Conservation (phyloP, 2,329 filamentous ascomycete genomes). For the Talaromyces rugulosus region DNA sequence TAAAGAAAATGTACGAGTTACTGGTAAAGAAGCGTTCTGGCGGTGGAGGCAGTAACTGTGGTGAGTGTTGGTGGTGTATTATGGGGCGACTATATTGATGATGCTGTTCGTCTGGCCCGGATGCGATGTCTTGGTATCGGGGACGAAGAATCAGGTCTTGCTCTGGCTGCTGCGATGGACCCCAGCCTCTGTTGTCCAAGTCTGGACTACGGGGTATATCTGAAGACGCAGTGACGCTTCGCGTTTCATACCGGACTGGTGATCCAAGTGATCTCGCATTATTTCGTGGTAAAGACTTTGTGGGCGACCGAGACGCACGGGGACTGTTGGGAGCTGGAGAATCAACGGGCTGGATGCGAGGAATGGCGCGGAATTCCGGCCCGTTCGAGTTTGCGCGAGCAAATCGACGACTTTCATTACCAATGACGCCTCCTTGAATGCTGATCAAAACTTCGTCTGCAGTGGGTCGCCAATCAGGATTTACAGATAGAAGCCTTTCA, state of each 20-base stretch:
- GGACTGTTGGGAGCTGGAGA: conserved; percentile 26
- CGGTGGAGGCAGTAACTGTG: conserved; percentile 6
- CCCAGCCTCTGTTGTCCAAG: conserved; percentile 10
- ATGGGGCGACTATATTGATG: conserved; percentile 23
- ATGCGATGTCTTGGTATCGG: conserved; percentile 23
- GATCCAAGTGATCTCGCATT: conserved; percentile 5
- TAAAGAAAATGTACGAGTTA: conserved; percentile 10
- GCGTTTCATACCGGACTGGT: conserved; percentile 9
- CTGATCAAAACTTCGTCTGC: conserved; percentile 79
- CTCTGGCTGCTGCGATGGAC: conserved; percentile 23
- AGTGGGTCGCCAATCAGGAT: conserved; percentile 72
- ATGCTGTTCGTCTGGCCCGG: conserved; percentile 15
- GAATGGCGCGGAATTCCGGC: conserved; percentile 28
- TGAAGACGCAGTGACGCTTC: conserved; percentile 7
- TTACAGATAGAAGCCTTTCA: conserved; percentile 71
- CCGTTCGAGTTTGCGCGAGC: conserved; percentile 27
- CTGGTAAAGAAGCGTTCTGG: conserved; percentile 8
- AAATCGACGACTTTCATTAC: conserved; percentile 44
- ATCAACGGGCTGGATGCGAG: conserved; percentile 39
- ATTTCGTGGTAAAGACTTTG: conserved; percentile 2
- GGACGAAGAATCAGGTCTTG: conserved; percentile 30
- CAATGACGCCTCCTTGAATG: conserved; percentile 62
- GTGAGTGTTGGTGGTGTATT: conserved; percentile 21
- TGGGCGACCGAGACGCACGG: conserved; percentile 23
- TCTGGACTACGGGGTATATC: neutral